Conservation (phyloP, 75 land plant genomes). For the Cunninghamia lanceolata region DNA sequence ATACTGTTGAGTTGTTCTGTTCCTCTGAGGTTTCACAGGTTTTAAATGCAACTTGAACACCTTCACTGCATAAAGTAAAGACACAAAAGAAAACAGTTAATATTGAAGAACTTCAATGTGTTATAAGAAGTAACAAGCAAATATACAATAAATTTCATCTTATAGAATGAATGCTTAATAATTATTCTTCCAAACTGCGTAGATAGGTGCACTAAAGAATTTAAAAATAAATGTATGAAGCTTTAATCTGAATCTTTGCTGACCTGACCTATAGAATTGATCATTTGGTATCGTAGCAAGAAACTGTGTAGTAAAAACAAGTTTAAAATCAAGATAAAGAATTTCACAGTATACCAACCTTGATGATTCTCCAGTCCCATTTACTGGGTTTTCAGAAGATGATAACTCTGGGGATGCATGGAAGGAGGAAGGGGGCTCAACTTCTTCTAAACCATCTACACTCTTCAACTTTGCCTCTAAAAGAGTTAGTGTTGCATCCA, state of each 20-base stretch:
- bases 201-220: not conserved
- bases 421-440: constrained; percentile 7
- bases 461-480: constrained; percentile 31
- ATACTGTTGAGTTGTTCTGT: not conserved
- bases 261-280: not conserved
- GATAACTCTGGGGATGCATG: not conserved
- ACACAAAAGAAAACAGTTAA: constrained; percentile 5
- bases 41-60: not conserved
- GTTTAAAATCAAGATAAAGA: not conserved
- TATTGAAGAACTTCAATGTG: not conserved
- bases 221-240: not conserved
- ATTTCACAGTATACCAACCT: not conserved
- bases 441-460: constrained; percentile 22
- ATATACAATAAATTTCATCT: not conserved
- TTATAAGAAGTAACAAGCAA: not conserved
- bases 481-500: constrained; percentile 24
- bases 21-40: not conserved
- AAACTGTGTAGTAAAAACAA: not conserved
- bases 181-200: not conserved
- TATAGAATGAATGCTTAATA: not conserved
- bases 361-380: not conserved
- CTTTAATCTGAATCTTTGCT: not conserved
- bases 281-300: not conserved
- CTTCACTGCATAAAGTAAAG: not conserved
- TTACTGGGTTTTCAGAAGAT: constrained; percentile 7